These are phyloP conservation scores for Entamoeba dispar DNA, from an alignment of 208 protist genomes.

Conservation along the genomic window DNA sequence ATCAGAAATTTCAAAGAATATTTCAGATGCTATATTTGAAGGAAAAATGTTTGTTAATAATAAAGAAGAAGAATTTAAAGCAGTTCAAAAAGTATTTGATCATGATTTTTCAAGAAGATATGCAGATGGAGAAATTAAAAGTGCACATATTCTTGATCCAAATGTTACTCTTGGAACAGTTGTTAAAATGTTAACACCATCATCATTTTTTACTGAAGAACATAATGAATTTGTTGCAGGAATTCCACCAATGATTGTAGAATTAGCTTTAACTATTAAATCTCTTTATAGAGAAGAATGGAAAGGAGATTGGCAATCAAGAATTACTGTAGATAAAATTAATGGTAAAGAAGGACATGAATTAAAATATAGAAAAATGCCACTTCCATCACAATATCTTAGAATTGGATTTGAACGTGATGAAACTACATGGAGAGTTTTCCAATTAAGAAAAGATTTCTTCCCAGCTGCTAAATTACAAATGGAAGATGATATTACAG, in stretches of 20 bases:
- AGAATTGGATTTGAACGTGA: slow-evolving; percentile 22
- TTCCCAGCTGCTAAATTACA: slow-evolving; percentile 28
- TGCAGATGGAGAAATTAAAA: not conserved
- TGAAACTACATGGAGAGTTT: slow-evolving; percentile 16
- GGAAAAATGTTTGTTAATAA: slow-evolving; percentile 22
- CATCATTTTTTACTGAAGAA: slow-evolving; percentile 12
- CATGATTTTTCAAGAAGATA: slow-evolving; percentile 27
- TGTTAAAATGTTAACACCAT: slow-evolving; percentile 23
- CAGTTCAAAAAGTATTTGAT: slow-evolving; percentile 15
- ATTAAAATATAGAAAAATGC: slow-evolving; percentile 16
- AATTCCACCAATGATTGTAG: slow-evolving; percentile 3
- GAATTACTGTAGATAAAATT: slow-evolving; percentile 29
- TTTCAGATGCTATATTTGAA: slow-evolving; percentile 25
- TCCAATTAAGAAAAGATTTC: slow-evolving; percentile 31
- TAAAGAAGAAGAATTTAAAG: slow-evolving; percentile 14
- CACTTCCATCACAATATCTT: slow-evolving; percentile 12
- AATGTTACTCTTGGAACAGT: slow-evolving; percentile 23
- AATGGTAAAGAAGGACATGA: slow-evolving; percentile 28
- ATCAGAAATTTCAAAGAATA: slow-evolving; percentile 34
- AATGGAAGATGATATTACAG: slow-evolving; percentile 33
- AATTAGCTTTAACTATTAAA: slow-evolving; percentile 24
- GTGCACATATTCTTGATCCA: not conserved
- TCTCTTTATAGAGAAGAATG: slow-evolving; percentile 13
- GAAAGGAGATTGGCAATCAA: slow-evolving; percentile 8
- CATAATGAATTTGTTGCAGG: slow-evolving; percentile 20